Base-by-base conservation (phyloP, 2,329 filamentous ascomycete species). In the Verticillium nonalfalfae region DNA sequence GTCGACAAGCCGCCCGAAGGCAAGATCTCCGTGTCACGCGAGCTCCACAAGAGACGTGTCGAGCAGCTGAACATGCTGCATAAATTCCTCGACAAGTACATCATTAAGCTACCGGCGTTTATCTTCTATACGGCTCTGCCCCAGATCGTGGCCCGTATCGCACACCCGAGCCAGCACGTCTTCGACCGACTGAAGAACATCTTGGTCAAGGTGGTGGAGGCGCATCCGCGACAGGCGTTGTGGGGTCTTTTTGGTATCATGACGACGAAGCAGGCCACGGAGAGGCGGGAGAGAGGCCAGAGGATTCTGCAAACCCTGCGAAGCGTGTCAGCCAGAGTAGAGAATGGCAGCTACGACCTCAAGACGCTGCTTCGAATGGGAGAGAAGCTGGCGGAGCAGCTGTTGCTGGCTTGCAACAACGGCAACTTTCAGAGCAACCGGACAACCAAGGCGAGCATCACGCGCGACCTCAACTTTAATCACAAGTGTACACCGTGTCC, bases 71-170 rank as follows among this genome's bases (percentile, higher is more conserved):
- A 85, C 39, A 79, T 83, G 5, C 81, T 95, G 62, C 90, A 97
- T 73, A 78, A 79, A 26, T 89, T 93, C 65, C 78, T 98, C 64
- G 86, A 87, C 72, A 96, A 94, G 74, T 93, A 96, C 72, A 83
- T 94, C 18, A 75, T 81, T 26, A 82, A 86, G 5, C 79, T 93
- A 63, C 90, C 90, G 2, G 84, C 89, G 1, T 93, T 90, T 68
- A 85, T 92, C 36, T 93, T 92, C 73, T 94, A 93, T 71, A 90
- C 89, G 2, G 82, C 94, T 6, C 80, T 99, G 52, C 90, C 95
- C 5, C 95, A 99, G 74, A 90, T 99, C 64, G 90, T 99, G 61
- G 95, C 94, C n/a, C 88, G 95, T 36, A 97, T 99, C 68, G 91
- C 90, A 56, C 95, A 99, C 75, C 87, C 89, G 1, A 91, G 97